phyloP scores from a whole-genome alignment of 2,329 filamentous ascomycete species.

The Aspergillus chevalieri region DNA sequence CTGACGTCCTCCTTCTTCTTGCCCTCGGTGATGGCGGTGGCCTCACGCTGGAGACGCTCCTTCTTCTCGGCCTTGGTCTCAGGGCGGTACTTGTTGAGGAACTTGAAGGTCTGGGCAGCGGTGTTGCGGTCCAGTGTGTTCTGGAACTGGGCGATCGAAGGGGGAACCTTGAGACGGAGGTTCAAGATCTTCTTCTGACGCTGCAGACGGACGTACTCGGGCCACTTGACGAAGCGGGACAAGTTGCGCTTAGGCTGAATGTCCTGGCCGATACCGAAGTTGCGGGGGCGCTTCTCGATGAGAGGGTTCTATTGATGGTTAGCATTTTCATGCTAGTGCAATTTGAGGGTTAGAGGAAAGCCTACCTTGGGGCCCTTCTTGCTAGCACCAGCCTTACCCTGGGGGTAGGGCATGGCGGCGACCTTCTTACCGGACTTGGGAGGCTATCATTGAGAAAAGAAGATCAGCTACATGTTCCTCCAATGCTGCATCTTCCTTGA shows the following conservation, averaged over 20 bases:
- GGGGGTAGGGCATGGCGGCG: slow-evolving; percentile 92
- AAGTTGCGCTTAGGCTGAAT: slow-evolving; percentile 95
- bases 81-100: slow-evolving; percentile 99
- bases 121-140: slow-evolving; percentile 95
- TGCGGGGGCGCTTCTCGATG: slow-evolving; percentile 93
- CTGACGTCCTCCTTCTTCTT: slow-evolving; percentile 99
- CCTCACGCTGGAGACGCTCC: slow-evolving; percentile 97
- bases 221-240: slow-evolving; percentile 98
- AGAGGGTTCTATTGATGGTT: slow-evolving; percentile 74
- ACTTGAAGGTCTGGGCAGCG: slow-evolving; percentile 94
- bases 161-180: slow-evolving; percentile 97
- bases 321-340: slow-evolving; percentile 14
- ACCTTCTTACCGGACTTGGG: slow-evolving; percentile 97
- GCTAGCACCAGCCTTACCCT: slow-evolving; percentile 74
- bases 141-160: slow-evolving; percentile 95
- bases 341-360: slow-evolving; percentile 34
- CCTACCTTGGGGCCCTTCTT: slow-evolving; percentile 97
- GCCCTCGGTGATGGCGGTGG: slow-evolving; percentile 92
- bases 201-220: slow-evolving; percentile 97
- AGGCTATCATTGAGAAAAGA: slow-evolving; percentile 99
- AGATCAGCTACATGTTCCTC: slow-evolving; percentile 78
- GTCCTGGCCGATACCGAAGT: slow-evolving; percentile 98
- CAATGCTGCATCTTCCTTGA: slow-evolving; percentile 72
- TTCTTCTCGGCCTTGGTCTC: slow-evolving; percentile 99
- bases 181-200: slow-evolving; percentile 93